Base-by-base conservation (phyloP, 2,329 filamentous ascomycete genomes). In the Colletotrichum theobromicola region DNA sequence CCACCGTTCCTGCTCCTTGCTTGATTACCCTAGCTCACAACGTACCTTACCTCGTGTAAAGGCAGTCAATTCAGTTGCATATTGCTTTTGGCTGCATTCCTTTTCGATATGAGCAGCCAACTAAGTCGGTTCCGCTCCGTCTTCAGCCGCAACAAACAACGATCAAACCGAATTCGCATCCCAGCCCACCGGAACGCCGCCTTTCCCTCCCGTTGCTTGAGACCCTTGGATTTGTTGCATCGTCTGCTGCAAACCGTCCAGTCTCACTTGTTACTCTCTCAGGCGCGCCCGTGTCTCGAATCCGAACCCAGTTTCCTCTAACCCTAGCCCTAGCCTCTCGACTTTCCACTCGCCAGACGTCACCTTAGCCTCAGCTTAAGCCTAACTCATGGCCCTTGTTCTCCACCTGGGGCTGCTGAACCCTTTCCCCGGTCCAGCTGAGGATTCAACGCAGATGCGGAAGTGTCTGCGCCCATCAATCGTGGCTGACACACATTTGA, bases 351-450 rank as follows among this genome's bases (percentile, higher is more conserved):
- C 32, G 32, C 37, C 58, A 12, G 32, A 16, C 18, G 15, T 8
- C 24, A 28, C 24, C 61, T 70, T 57, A 28, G 46, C n/a, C 67
- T 58, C 9, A n/a, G 26, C 26, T 26, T 28, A 12, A 26, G 34
- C 58, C 42, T 32, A 35, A 28, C 2, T 64, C 55, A 55, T 66
- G 46, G 46, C 26, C 28, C 28, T 16, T 46, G 16, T 21, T 42
- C 37, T 24, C 55, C 63, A 61, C 63, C 37, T 46, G 24, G 69
- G 34, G 32, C 65, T 30, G 57, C 46, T 70, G 28, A 65, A 34
- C 30, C 34, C 61, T 28, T 57, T 21, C 71, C 67, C 61, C 42
- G 61, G 67, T 61, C 53, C 37, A 66, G 71, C 67, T 74, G 72
- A 74, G 67, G 16, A 55, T 34, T 42, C 58, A 16, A 30, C 8